Evolutionary conservation across 139 green algal genomes (phyloP).

Genomic region (Coelastrella sp.): DNA sequence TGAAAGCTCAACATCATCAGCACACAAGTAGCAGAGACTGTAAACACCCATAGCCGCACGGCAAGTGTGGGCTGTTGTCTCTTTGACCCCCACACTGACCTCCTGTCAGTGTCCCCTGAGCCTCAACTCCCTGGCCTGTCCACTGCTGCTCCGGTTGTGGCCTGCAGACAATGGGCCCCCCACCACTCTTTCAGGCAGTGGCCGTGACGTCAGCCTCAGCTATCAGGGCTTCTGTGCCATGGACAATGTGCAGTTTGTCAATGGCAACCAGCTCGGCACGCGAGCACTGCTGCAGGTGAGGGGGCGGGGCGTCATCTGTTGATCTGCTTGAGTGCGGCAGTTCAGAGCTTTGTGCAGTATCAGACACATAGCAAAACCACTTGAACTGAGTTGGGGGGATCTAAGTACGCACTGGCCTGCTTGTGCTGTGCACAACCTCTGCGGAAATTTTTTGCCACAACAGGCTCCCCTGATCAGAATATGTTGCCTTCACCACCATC

Average conservation of each 20-base stretch:
- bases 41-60: too few relatives aligned
- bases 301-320: background rate
- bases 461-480: too few relatives aligned
- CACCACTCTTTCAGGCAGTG: conserved; percentile 86
- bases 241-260: conserved; percentile 73
- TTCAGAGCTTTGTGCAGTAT: too few relatives aligned
- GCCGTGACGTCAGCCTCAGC: conserved; percentile 74
- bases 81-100: background rate
- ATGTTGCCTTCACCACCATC: background rate
- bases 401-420: too few relatives aligned
- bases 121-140: background rate
- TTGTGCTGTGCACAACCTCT: too few relatives aligned
- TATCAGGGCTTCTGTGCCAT: conserved; percentile 69
- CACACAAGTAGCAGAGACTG: too few relatives aligned
- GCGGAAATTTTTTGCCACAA: too few relatives aligned
- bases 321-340: background rate
- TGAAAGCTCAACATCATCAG: too few relatives aligned
- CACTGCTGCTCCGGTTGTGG: background rate
- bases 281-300: conserved; percentile 63
- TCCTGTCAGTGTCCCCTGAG: background rate
- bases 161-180: conserved; percentile 84
- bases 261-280: conserved; percentile 73
- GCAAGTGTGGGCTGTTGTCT: too few relatives aligned
- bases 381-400: too few relatives aligned
- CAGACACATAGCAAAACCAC: too few relatives aligned